Percentiles rank a stretch among this genome's conserved stretches.
Conservation (phyloP, 495 filamentous ascomycete species). For the Penicillium flavigenum region DNA sequence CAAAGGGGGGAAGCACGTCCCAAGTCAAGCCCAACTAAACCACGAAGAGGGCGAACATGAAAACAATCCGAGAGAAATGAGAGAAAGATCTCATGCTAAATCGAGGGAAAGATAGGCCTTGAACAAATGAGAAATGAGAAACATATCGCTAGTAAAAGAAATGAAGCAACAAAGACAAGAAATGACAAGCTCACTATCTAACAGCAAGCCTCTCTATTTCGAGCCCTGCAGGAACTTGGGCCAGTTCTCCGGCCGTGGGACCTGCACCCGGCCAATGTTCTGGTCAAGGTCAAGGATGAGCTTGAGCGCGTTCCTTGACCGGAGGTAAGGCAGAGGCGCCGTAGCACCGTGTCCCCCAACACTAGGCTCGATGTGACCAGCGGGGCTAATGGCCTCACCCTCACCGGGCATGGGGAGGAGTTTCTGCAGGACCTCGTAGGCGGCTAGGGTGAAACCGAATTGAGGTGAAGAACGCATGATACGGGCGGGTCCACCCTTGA, state of each 20-base stretch:
- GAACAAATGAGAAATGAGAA: constrained; percentile 12
- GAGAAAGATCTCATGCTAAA: constrained; percentile 31
- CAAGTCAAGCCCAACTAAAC: constrained; percentile 13
- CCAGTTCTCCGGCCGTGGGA: constrained; percentile 53
- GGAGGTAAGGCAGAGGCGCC: constrained; percentile 73
- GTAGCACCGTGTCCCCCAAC: constrained; percentile 57
- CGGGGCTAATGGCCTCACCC: constrained; percentile 45
- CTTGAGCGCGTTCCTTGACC: constrained; percentile 93
- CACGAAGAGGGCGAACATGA: constrained; percentile 5
- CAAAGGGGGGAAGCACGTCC: constrained; percentile 7
- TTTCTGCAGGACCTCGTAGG: constrained; percentile 88
- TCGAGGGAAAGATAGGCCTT: constrained; percentile 15
- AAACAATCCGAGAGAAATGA: constrained; percentile 11
- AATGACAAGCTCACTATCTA: neutral
- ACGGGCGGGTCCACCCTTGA: constrained; percentile 95
- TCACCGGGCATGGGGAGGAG: constrained; percentile 76
- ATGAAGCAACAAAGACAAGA: constrained; percentile 1
- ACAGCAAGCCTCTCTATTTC: constrained; percentile 26
- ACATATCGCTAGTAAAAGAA: constrained; percentile 18
- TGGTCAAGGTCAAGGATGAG: constrained; percentile 92
- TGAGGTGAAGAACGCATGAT: constrained; percentile 92
- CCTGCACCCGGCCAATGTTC: constrained; percentile 72
- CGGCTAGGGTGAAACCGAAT: constrained; percentile 95
- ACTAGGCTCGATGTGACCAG: constrained; percentile 52
- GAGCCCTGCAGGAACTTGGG: constrained; percentile 39